Conservation (phyloP, 805 yeast species). For the Sugiyamaella chiloensis region DNA sequence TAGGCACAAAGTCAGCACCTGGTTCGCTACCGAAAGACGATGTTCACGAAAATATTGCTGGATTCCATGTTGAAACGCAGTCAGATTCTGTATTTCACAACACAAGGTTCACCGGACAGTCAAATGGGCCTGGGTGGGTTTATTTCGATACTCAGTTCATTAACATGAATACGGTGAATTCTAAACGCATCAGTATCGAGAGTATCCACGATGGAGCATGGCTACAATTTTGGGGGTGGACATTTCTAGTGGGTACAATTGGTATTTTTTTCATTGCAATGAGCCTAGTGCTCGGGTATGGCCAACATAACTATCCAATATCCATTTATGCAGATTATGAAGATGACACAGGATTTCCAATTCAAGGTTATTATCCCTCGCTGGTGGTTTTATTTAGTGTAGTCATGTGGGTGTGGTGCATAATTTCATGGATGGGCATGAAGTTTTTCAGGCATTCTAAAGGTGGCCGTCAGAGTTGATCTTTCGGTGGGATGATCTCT, state of each 20-base stretch:
- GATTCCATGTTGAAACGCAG: too few relatives aligned
- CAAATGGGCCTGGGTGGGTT: background rate
- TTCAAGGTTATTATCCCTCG: constrained; percentile 38
- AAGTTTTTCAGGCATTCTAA: constrained; percentile 77
- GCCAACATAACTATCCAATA: background rate
- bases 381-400: constrained; percentile 36
- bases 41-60: too few relatives aligned
- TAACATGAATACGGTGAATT: too few relatives aligned
- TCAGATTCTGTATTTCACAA: background rate
- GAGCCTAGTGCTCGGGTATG: constrained; percentile 15
- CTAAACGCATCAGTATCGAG: too few relatives aligned
- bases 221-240: constrained; percentile 10
- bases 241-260: constrained; percentile 11
- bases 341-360: constrained; percentile 37
- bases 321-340: constrained; percentile 21
- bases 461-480: constrained; percentile 42
- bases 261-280: constrained; percentile 13
- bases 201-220: too few relatives aligned
- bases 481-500: constrained; percentile 6
- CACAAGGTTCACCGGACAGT: background rate
- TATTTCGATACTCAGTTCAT: background rate
- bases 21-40: too few relatives aligned
- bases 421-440: constrained; percentile 74
- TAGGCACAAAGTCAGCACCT: too few relatives aligned
- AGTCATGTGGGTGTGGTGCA: constrained; percentile 64